Evolutionary conservation across 768 basidiomycete species (phyloP).

Genomic region (Boletus rubropictus): DNA sequence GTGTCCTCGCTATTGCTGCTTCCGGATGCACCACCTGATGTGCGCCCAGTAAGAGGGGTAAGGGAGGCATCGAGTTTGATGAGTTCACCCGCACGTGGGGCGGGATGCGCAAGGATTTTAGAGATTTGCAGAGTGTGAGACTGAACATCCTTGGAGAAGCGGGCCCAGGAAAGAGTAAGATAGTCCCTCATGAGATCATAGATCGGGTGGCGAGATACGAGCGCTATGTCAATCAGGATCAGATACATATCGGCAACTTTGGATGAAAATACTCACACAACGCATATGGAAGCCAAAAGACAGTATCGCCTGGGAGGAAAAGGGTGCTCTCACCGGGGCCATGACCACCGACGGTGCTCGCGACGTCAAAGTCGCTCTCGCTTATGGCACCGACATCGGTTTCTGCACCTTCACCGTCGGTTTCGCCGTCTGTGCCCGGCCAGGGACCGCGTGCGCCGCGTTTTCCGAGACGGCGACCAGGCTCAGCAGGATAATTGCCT

Average conservation of each 20-base stretch:
- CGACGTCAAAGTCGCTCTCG: slow-evolving; percentile 82
- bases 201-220: slow-evolving; percentile 88
- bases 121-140: slow-evolving; percentile 87
- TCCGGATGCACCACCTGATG: slow-evolving; percentile 37
- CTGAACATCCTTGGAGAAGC: slow-evolving; percentile 90
- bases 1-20: slow-evolving; percentile 33
- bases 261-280: slow-evolving; percentile 53
- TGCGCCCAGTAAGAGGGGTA: slow-evolving; percentile 38
- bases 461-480: slow-evolving; percentile 54
- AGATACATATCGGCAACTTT: slow-evolving; percentile 2
- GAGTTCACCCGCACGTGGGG: slow-evolving; percentile 81
- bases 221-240: slow-evolving; percentile 39
- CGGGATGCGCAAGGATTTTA: slow-evolving; percentile 82
- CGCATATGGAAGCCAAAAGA: slow-evolving; percentile 93
- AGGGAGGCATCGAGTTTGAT: slow-evolving; percentile 82
- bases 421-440: slow-evolving; percentile 62
- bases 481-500: slow-evolving; percentile 43
- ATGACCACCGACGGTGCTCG: slow-evolving; percentile 68
- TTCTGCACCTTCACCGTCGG: slow-evolving; percentile 64
- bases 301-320: slow-evolving; percentile 83
- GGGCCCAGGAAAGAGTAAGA: slow-evolving; percentile 91
- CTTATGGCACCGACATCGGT: slow-evolving; percentile 72
- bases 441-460: slow-evolving; percentile 64
- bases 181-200: slow-evolving; percentile 96
- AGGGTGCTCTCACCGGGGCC: slow-evolving; percentile 84